These are phyloP conservation scores for Xylaria sp. DNA, from an alignment of 2,329 filamentous ascomycete genomes.

Conservation along the genomic window DNA sequence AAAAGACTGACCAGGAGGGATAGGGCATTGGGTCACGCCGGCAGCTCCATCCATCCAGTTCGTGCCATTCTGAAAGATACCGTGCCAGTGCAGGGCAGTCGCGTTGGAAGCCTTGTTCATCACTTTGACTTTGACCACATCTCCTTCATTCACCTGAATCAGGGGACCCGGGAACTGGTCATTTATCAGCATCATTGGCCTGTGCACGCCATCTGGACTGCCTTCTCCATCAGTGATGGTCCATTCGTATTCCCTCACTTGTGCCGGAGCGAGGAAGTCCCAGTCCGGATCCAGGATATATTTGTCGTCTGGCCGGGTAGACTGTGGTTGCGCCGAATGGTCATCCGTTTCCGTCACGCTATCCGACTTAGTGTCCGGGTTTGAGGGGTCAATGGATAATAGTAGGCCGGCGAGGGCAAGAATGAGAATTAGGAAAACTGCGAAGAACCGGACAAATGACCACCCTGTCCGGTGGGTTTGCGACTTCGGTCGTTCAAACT, in stretches of 20 bases:
- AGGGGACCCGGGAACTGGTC: constrained; percentile 78
- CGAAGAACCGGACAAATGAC: constrained; percentile 26
- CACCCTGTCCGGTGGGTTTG: constrained; percentile 20
- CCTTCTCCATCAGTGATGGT: constrained; percentile 66
- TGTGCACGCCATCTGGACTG: constrained; percentile 69
- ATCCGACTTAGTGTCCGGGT: constrained; percentile 2
- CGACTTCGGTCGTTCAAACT: neutral
- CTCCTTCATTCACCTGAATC: constrained; percentile 78
- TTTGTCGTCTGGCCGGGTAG: constrained; percentile 50
- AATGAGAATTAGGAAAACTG: constrained; percentile 14
- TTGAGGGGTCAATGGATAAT: constrained; percentile 31
- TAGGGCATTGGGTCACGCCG: constrained; percentile 74
- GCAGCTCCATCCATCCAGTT: constrained; percentile 79
- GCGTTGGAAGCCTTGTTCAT: constrained; percentile 74
- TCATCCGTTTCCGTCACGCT: constrained; percentile 8
- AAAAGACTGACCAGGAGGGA: constrained; percentile 70
- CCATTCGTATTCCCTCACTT: constrained; percentile 69
- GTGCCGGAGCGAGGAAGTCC: constrained; percentile 62
- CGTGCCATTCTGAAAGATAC: constrained; percentile 80
- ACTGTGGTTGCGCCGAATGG: constrained; percentile 5
- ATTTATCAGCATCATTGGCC: constrained; percentile 76
- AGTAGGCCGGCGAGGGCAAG: constrained; percentile 33
- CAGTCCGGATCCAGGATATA: constrained; percentile 69
- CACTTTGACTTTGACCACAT: constrained; percentile 75
- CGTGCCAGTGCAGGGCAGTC: constrained; percentile 80